Base-by-base conservation (phyloP, 2,329 filamentous ascomycete species). In the Verticillium zaregamsianum region DNA sequence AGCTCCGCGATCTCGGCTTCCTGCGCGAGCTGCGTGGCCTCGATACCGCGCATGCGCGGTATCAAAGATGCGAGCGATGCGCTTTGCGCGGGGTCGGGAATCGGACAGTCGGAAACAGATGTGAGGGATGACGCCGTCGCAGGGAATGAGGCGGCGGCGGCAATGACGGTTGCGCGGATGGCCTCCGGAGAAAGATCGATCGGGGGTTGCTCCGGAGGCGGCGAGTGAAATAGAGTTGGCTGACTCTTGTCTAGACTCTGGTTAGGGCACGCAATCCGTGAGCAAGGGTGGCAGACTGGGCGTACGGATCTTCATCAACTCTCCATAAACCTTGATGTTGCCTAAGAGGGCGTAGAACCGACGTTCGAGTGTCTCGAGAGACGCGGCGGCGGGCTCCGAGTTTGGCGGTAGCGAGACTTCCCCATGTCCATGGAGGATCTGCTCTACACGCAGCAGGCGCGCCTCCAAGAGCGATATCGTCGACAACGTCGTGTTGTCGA, bases 1-100 rank as follows among this genome's bases (percentile, higher is more conserved):
- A 90, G 81, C 72, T 84, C 84, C 25, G 83, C 84, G 64, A 91
- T 84, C 72, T 89, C 86, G 57, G 80, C 79, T 45, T 74, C 80
- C 73, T 92, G 89, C 17, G 84, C 80, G 23, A 82, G 72, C 69
- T 92, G 90, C 4, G 82, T 82, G 0, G 82, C 80, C 65, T 86
- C 83, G 20, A 86, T 75, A 23, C 81, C 83, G 66, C 82, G 83
- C 77, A 92, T 88, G 55, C 87, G 81, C 9, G 87, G 86, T 40
- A 81, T 73, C 56, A 90, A 76, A 2, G 80, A 77, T 3, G 87
- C 82, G 6, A 92, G 77, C 39, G 78, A 77, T 4, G 85, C 81
- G 68, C 81, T 85, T 40, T 82, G 77, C 7, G 78, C 75, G 1
- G 84, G 75, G 60, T 87, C 83, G 2, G 86, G 85, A 5, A 88